Evolutionary conservation across 805 yeast genomes (phyloP).

Genomic region (Candida sphagnicola): DNA sequence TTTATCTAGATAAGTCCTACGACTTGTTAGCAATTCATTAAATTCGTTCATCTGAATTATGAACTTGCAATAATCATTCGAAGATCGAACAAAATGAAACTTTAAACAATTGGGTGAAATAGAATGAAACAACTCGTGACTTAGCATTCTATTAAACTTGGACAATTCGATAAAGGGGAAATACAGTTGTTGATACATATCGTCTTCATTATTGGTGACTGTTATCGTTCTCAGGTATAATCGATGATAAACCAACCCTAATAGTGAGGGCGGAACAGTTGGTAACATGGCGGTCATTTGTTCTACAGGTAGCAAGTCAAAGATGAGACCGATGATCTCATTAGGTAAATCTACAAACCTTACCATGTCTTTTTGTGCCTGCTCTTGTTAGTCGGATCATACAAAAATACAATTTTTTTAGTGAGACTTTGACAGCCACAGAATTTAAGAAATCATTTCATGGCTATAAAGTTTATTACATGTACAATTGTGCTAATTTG

Average conservation of each 20-base stretch:
- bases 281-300: conserved; percentile 8
- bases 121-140: conserved; percentile 1
- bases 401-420: too few relatives aligned
- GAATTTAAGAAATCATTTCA: too few relatives aligned
- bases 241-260: conserved; percentile 6
- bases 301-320: conserved; percentile 9
- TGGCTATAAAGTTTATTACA: too few relatives aligned
- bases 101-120: conserved; percentile 4
- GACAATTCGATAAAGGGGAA: not conserved
- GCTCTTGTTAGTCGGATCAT: too few relatives aligned
- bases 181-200: not conserved
- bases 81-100: conserved; percentile 6
- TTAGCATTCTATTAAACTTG: not conserved
- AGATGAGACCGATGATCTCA: conserved; percentile 15
- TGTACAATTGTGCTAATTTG: too few relatives aligned
- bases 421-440: not conserved
- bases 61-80: conserved; percentile 8
- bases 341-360: conserved; percentile 12
- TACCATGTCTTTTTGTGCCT: not conserved
- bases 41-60: conserved; percentile 6
- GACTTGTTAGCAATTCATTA: not conserved
- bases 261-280: not conserved
- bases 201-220: conserved; percentile 4
- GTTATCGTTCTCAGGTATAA: conserved; percentile 6
- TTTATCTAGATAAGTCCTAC: conserved; percentile 3